Evolutionary conservation across 345 rosid genomes (phyloP).

Genomic region (Psidium guajava): DNA sequence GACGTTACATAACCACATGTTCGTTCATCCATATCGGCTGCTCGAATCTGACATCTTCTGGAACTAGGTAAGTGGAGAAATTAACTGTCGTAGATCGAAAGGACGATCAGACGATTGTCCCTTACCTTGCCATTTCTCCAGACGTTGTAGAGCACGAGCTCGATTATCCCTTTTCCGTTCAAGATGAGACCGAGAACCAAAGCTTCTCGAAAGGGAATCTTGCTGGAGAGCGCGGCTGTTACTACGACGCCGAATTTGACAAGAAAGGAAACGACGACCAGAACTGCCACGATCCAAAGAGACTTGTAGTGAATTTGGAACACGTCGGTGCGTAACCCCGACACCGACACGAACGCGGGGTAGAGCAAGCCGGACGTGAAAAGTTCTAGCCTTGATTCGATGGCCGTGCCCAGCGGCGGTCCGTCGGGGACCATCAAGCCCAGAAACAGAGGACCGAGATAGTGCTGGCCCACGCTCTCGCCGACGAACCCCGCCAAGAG

Average conservation of each 20-base stretch:
- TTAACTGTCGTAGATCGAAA: neutral
- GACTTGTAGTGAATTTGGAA: neutral
- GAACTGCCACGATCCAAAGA: neutral
- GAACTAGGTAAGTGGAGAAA: neutral
- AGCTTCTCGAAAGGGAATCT: constrained; percentile 13
- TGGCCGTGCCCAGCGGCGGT: constrained; percentile 30
- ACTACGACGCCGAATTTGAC: constrained; percentile 13
- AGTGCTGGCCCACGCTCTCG: constrained; percentile 8
- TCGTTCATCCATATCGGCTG: neutral
- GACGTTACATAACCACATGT: neutral
- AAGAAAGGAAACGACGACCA: neutral
- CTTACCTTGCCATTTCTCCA: neutral
- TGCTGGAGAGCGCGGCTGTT: neutral
- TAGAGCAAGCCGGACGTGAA: constrained; percentile 10
- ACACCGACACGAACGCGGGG: constrained; percentile 11
- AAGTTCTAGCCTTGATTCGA: constrained; percentile 16
- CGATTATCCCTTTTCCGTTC: constrained; percentile 23
- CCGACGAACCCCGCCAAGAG: neutral
- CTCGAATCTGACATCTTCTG: neutral
- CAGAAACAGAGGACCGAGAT: constrained; percentile 15
- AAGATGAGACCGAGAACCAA: constrained; percentile 18
- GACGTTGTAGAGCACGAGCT: constrained; percentile 10
- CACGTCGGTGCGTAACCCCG: constrained; percentile 10
- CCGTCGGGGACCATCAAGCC: constrained; percentile 39
- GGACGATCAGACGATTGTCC: neutral